A percentile compares a stretch with the other conserved stretches of the same genome.
Conservation (phyloP, 2,329 filamentous ascomycete genomes). For the Coleophoma eucalyptorum region DNA sequence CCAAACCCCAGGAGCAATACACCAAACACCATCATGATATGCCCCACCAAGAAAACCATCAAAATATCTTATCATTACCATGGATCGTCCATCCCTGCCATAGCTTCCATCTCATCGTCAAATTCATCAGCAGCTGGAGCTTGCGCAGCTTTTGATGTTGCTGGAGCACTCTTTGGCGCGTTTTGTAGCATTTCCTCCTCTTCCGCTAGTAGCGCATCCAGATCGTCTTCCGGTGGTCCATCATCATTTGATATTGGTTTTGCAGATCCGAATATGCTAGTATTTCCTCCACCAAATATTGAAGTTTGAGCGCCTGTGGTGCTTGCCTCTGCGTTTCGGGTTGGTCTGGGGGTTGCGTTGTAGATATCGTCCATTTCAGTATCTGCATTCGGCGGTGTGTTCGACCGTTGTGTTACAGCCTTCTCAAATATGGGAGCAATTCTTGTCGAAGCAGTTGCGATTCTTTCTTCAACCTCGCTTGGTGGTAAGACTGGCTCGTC, state of each 20-base stretch:
- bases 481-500: conserved; percentile 19
- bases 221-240: conserved; percentile 37
- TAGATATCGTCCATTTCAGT: conserved; percentile 38
- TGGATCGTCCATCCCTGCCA: conserved; percentile 54
- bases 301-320: conserved; percentile 18
- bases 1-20: too few relatives aligned
- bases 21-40: neutral
- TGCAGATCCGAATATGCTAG: conserved; percentile 21
- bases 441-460: conserved; percentile 21
- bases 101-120: conserved; percentile 45
- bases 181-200: conserved; percentile 7
- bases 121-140: conserved; percentile 19
- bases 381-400: conserved; percentile 37
- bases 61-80: conserved; percentile 8
- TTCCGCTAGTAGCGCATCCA: conserved; percentile 19
- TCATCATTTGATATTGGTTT: conserved; percentile 14
- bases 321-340: conserved; percentile 12
- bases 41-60: neutral
- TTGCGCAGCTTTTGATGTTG: neutral
- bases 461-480: conserved; percentile 23
- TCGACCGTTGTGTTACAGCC: conserved; percentile 17
- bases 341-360: conserved; percentile 42
- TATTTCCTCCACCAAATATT: conserved; percentile 13
- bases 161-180: neutral
- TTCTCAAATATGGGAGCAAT: conserved; percentile 35